Percentiles rank a stretch among this genome's conserved stretches.
Evolutionary conservation across 2,329 filamentous ascomycete species (phyloP).

Genomic region (Clathrospora elynae): DNA sequence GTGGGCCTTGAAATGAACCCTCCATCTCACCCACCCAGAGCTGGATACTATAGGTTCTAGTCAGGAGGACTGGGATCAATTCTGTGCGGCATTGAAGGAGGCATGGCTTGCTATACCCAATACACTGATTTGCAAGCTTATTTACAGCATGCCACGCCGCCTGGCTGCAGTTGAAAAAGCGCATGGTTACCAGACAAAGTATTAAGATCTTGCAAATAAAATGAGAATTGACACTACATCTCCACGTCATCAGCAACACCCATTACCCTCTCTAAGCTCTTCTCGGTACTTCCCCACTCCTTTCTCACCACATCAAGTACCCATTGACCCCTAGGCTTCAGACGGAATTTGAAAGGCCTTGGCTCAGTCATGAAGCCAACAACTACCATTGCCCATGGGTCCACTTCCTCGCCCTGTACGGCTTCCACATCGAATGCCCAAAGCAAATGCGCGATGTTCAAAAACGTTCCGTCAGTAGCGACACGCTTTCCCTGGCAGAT

Average conservation of each 20-base stretch:
- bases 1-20: too few species aligned
- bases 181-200: too few species aligned
- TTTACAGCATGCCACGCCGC: too few species aligned
- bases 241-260: conserved; percentile 9
- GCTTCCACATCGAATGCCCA: conserved; percentile 14
- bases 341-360: conserved; percentile 11
- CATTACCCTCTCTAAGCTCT: conserved; percentile 7
- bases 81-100: too few species aligned
- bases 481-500: conserved; percentile 18
- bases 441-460: conserved; percentile 13
- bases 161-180: too few species aligned
- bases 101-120: too few species aligned
- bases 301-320: conserved; percentile 10
- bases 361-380: conserved; percentile 18
- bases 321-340: conserved; percentile 13
- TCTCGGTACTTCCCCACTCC: conserved; percentile 8
- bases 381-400: conserved; percentile 14
- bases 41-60: too few species aligned
- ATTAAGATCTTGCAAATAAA: too few species aligned
- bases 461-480: conserved; percentile 13
- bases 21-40: too few species aligned
- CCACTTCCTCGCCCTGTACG: conserved; percentile 6
- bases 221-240: too few species aligned
- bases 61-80: too few species aligned
- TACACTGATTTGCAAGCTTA: too few species aligned